Base-by-base conservation (phyloP, 2,329 filamentous ascomycete species). In the Lithohypha guttulata region DNA sequence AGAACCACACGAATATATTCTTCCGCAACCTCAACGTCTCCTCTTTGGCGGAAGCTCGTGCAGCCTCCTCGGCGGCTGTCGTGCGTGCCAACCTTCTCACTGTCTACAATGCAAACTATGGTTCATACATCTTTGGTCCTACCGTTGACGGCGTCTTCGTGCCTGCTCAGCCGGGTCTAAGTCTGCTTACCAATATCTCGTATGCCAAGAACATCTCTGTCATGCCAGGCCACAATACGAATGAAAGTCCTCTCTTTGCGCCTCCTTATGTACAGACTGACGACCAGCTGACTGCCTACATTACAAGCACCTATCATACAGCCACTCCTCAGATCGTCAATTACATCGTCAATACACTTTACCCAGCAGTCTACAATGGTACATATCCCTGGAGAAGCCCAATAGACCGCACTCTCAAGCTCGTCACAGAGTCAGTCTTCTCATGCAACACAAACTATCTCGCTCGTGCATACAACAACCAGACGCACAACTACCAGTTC, bases 401-500 rank as follows among this genome's bases (percentile, higher is more conserved):
- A 11, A 56, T 67, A 44, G 55, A 55, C 14, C 66, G 72, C 15
- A 55, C 58, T 0, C 52, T 58, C 13, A 52, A 66, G 1, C 52
- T 64, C 2, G 51, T 66, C 37, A 53, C 59, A 2, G 73, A 75
- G 42, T 47, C 53, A 2, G 48, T 56, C 39, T 68, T 71, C 48
- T 55, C 56, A 28, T 76, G 72, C 61, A 74, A 74, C 52, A 68
- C 68, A 6, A 61, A 67, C 52, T 73, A 66, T 49, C 56, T 75
- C 15, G 64, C 66, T 47, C 62, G 59, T 4, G 71, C 66, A 2
- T 71, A 60, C 55, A 42, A 57, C 9, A 70, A 71, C 47, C 45
- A 66, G 21, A 69, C 69, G 0, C 72, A 69, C 51, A 59, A 63
- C 0, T 76, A 75, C 50, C 54, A 66, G 34, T 76, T 75, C 51